Evolutionary conservation across 2,329 filamentous ascomycete species (phyloP).

Genomic region (Colletotrichum tabaci): DNA sequence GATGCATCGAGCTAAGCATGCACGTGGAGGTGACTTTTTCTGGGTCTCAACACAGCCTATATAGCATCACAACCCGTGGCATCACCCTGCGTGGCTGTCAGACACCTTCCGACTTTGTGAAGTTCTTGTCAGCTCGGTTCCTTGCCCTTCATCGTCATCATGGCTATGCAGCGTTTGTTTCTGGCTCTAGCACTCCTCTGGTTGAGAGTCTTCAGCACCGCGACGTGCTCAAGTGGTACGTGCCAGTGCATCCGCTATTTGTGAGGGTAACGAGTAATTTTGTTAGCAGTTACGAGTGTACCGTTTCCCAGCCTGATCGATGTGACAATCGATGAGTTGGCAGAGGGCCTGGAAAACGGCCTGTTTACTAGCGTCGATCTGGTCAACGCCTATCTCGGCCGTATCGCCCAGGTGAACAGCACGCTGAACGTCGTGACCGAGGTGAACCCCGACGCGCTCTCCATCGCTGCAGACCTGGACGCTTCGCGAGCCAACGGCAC

Average conservation of each 20-base stretch:
- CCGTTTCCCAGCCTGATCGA: slow-evolving; percentile 52
- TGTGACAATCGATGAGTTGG: slow-evolving; percentile 53
- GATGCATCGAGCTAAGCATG: slow-evolving; percentile 18
- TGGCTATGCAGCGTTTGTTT: slow-evolving; percentile 11
- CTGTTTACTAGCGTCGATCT: slow-evolving; percentile 56
- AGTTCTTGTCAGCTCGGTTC: too few species aligned
- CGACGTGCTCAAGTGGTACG: slow-evolving; percentile 27
- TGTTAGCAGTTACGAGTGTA: slow-evolving; percentile 15
- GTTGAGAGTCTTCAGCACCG: slow-evolving; percentile 23
- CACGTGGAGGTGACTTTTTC: not conserved
- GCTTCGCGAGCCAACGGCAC: slow-evolving; percentile 48
- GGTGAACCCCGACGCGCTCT: slow-evolving; percentile 53
- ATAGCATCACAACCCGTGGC: not conserved
- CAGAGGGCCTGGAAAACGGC: slow-evolving; percentile 49
- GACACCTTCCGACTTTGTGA: not conserved
- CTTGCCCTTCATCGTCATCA: not conserved
- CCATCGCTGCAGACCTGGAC: slow-evolving; percentile 52
- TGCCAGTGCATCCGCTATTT: not conserved
- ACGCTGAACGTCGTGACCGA: slow-evolving; percentile 52
- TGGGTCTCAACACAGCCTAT: not conserved
- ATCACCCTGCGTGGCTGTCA: too few species aligned
- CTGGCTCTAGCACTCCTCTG: slow-evolving; percentile 20
- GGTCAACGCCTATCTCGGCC: slow-evolving; percentile 49
- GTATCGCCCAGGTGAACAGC: slow-evolving; percentile 48
- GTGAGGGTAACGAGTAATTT: not conserved